A percentile compares a stretch with the other conserved stretches of the same genome.
These are phyloP conservation scores for Stephania yunnanensis DNA, from an alignment of 164 flowering plant species.

Conservation along the genomic window DNA sequence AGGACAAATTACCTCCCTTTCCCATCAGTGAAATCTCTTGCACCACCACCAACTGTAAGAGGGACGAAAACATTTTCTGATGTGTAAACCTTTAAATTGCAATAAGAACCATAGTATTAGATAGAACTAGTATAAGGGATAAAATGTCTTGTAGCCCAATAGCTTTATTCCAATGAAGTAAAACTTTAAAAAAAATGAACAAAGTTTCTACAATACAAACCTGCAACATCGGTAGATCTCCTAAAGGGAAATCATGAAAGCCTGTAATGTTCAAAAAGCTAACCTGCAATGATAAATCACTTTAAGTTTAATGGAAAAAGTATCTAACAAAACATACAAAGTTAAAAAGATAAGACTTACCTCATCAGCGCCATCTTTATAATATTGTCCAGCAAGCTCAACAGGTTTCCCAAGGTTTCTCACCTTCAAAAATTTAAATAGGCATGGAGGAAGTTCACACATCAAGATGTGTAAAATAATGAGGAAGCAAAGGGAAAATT, in stretches of 20 bases:
- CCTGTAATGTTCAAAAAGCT: slow-evolving; percentile 93
- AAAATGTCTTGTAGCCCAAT: not conserved
- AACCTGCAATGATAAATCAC: slow-evolving; percentile 49
- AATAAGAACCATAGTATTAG: not conserved
- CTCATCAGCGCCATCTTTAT: slow-evolving; percentile 98
- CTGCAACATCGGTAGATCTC: slow-evolving; percentile 98
- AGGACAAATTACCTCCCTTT: slow-evolving; percentile 66
- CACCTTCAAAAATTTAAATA: slow-evolving; percentile 43
- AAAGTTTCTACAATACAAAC: slow-evolving; percentile 30
- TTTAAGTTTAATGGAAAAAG: not conserved
- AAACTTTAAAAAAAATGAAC: not conserved
- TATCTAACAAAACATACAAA: not conserved
- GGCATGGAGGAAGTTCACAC: slow-evolving; percentile 2
- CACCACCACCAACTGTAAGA: slow-evolving; percentile 96
- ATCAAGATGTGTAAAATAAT: slow-evolving; percentile 4
- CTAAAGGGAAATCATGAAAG: slow-evolving; percentile 91
- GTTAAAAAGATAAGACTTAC: slow-evolving; percentile 26
- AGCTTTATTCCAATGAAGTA: not conserved
- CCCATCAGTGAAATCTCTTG: slow-evolving; percentile 92
- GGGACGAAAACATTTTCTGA: slow-evolving; percentile 98
- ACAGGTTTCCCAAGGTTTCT: slow-evolving; percentile 98
- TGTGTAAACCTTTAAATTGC: slow-evolving; percentile 51
- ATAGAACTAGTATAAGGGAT: not conserved
- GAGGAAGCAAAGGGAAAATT: not conserved
- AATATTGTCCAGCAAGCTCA: slow-evolving; percentile 89